These are phyloP conservation scores for Pseudonectria buxi DNA, from an alignment of 2,329 filamentous ascomycete genomes.

Conservation along the genomic window DNA sequence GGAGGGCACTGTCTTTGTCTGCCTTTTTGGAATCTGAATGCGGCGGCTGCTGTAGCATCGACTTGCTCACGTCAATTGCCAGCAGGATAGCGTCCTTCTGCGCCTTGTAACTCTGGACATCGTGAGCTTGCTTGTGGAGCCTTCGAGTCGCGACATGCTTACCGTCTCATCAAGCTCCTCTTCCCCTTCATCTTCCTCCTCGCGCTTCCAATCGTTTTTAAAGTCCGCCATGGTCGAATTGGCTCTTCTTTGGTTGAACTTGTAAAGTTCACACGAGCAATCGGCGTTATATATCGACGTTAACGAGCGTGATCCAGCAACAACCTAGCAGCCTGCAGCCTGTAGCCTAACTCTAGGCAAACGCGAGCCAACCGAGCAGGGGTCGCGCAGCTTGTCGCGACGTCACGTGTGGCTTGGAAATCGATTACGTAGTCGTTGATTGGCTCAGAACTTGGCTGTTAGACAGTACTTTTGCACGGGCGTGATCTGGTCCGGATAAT, in stretches of 20 bases:
- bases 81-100: constrained; percentile 98
- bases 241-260: constrained; percentile 7
- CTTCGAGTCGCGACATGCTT: constrained; percentile 16
- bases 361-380: constrained; percentile 21
- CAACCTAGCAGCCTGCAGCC: too few species aligned
- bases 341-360: constrained; percentile 23
- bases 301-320: too few species aligned
- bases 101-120: constrained; percentile 69
- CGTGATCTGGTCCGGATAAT: neutral
- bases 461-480: constrained; percentile 5
- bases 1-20: constrained; percentile 68
- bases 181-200: constrained; percentile 60
- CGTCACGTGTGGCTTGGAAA: constrained; percentile 22
- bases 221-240: constrained; percentile 25
- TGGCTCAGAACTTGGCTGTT: constrained; percentile 13
- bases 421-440: constrained; percentile 20
- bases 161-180: constrained; percentile 57
- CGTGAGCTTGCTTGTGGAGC: constrained; percentile 8
- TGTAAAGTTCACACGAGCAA: constrained; percentile 11
- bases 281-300: too few species aligned
- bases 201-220: constrained; percentile 38
- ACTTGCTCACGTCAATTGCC: constrained; percentile 83
- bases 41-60: constrained; percentile 70
- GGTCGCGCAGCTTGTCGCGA: constrained; percentile 20
- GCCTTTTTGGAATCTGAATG: constrained; percentile 64